Evolutionary conservation across 2,329 filamentous ascomycete genomes (phyloP).

Genomic region (Diaporthe citri): DNA sequence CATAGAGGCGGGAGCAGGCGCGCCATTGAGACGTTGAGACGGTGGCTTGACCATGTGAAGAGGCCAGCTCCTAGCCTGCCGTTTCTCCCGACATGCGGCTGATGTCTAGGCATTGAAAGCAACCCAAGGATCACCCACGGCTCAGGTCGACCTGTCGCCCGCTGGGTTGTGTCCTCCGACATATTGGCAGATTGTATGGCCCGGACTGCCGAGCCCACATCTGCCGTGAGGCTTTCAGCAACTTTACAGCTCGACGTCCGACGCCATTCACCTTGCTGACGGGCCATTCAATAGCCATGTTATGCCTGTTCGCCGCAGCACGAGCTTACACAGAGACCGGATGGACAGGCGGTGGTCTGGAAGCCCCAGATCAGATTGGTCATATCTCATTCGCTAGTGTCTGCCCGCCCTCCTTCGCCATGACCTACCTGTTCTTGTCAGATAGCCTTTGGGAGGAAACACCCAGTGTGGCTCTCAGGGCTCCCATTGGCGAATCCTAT

Average conservation of each 20-base stretch:
- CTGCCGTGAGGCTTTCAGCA: conserved; percentile 21
- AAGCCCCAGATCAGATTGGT: background rate
- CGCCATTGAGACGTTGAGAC: background rate
- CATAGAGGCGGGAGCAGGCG: conserved; percentile 21
- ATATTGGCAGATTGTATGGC: background rate
- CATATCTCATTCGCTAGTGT: conserved; percentile 14
- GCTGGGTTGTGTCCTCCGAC: conserved; percentile 1
- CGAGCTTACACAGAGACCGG: conserved; percentile 7
- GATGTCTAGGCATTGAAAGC: conserved; percentile 32
- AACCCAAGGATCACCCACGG: conserved; percentile 11
- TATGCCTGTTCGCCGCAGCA: conserved; percentile 3
- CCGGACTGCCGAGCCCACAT: conserved; percentile 27
- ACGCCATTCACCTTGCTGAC: conserved; percentile 17
- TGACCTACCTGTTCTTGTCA: conserved; percentile 1
- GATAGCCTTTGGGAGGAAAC: conserved; percentile 16
- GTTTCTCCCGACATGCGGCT: conserved; percentile 35
- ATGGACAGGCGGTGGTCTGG: background rate
- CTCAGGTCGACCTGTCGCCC: background rate
- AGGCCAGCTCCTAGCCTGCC: conserved; percentile 23
- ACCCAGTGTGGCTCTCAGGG: background rate
- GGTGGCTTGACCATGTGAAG: conserved; percentile 8
- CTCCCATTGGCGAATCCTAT: conserved; percentile 35
- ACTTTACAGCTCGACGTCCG: conserved; percentile 16
- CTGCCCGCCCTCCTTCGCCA: conserved; percentile 24
- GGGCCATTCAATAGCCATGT: background rate